phyloP scores from a whole-genome alignment of 2,329 filamentous ascomycete genomes.

The Stachybotrys chlorohalonatus region DNA sequence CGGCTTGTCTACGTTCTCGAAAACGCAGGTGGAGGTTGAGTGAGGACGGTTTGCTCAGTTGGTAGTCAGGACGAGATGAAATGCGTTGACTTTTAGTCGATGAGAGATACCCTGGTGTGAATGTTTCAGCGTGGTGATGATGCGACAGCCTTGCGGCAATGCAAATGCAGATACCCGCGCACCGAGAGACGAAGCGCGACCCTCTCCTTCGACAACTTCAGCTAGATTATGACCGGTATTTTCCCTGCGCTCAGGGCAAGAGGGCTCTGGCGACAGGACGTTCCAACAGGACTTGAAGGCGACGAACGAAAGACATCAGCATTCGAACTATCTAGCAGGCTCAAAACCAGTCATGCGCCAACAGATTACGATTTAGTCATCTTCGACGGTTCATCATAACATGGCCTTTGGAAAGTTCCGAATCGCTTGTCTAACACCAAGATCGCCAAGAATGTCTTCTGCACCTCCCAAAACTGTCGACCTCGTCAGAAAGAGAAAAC shows the following conservation, averaged over 20 bases:
- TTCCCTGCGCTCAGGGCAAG: background rate
- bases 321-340: background rate
- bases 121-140: constrained; percentile 9
- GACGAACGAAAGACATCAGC: background rate
- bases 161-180: background rate
- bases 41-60: constrained; percentile 18
- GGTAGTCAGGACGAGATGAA: constrained; percentile 29
- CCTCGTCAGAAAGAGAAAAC: background rate
- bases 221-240: background rate
- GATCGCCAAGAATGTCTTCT: constrained; percentile 72
- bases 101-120: constrained; percentile 18
- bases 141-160: background rate
- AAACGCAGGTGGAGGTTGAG: constrained; percentile 10
- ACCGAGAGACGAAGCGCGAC: background rate
- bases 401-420: constrained; percentile 78
- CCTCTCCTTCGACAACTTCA: background rate
- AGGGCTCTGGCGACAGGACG: background rate
- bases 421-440: constrained; percentile 78
- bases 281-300: background rate
- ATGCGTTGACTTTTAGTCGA: constrained; percentile 22
- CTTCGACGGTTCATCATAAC: constrained; percentile 39
- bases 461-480: constrained; percentile 60
- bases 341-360: too few relatives aligned
- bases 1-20: background rate
- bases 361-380: background rate